Conservation (phyloP, 2,329 filamentous ascomycete genomes). For the Xylariaceae sp. region DNA sequence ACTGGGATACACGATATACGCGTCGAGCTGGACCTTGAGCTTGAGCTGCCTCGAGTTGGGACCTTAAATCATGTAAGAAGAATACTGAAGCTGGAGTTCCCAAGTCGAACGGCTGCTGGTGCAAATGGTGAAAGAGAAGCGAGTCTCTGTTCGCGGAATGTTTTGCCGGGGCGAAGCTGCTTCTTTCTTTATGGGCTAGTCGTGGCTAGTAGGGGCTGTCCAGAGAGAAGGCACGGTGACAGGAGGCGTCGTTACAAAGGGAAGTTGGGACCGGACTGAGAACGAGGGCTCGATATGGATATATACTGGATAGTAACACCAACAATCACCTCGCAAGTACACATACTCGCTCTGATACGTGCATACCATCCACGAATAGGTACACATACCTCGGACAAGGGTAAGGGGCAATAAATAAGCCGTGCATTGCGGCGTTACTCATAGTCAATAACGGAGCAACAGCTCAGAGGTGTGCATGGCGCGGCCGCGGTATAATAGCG, state of each 20-base stretch:
- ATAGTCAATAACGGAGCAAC: not conserved
- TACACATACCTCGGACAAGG: not conserved
- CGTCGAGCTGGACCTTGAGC: too few relatives aligned
- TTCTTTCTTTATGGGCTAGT: not conserved
- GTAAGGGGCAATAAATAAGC: not conserved
- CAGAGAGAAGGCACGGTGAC: not conserved
- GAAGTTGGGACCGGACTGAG: not conserved
- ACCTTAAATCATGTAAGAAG: not conserved
- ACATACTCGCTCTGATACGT: not conserved
- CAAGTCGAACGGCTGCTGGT: not conserved
- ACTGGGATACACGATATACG: not conserved
- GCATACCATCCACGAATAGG: not conserved
- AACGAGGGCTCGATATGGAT: not conserved
- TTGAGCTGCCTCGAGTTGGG: not conserved
- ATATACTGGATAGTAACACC: not conserved
- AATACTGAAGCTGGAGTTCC: not conserved
- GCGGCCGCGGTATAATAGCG: not conserved
- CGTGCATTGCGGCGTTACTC: not conserved
- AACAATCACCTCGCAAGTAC: not conserved
- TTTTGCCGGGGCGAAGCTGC: not conserved
- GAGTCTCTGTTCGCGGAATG: not conserved
- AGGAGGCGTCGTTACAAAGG: not conserved
- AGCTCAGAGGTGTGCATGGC: not conserved
- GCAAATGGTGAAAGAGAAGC: not conserved
- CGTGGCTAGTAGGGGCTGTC: not conserved